Base-by-base conservation (phyloP, 257 asterid genomes). In the Forsythia viridissima region DNA sequence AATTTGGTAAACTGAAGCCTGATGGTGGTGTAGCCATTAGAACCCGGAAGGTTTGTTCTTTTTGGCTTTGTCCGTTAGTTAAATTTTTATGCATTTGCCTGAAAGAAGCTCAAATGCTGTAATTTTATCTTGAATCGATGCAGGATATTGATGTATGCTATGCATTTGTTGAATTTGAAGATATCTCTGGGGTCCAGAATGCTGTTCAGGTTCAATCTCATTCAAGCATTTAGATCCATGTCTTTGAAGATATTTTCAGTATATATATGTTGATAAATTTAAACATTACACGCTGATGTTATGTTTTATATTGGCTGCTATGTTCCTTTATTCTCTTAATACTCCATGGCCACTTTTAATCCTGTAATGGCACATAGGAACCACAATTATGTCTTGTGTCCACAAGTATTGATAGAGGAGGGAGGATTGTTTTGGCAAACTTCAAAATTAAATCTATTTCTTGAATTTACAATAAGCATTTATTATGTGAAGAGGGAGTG, bases 21-120 rank as follows among this genome's bases (percentile, higher is more conserved):
- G 96, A 93, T 85, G 97, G 97, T 61, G 99, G 97, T 61, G 99
- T 96, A 63, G 98, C 99, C 79, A 96, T 96, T 71, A 91, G 99
- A 87, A 92, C 98, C 73, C 96, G 99, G 67, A 96, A 96, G 99
- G 99, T 92, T 75, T 65, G 87, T 48, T 86, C 5, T 8, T 76
- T 80, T 79, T 75, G 71, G 66, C 75, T 68, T 46, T 11, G 79
- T 38, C 16, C 3, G 38, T 73, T 59, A 20, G 20, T 21, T 3
- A 70, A 41, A 34, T 37, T 72, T 38, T 11, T 20, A 21, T 71
- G 73, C 6, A 76, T 24, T 63, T 63, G 2, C 70, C 16, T 24
- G 30, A 63, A 63, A 63, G 70, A 63, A 24, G 79, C 72, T 59
- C 36, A 39, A 61, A 67, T 74, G 72, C 83, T 86, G 30, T 82